Conservation (phyloP, 345 rosid genomes). For the Garcia nutans region DNA sequence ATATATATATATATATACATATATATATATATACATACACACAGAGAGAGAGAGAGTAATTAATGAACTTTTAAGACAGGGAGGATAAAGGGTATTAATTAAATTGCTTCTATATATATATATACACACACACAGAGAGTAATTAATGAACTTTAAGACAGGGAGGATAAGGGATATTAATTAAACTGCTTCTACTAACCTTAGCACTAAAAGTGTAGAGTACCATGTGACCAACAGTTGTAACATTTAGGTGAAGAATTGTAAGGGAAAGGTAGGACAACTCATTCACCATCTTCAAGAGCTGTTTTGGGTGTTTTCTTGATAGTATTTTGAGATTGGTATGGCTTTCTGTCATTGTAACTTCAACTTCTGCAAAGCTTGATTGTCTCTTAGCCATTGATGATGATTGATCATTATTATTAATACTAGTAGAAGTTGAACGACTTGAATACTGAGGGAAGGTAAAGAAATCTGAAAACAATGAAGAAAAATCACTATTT, state of each 20-base stretch:
- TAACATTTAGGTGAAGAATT: conserved; percentile 58
- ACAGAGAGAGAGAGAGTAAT: too few species aligned
- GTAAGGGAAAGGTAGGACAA: conserved; percentile 44
- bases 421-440: neutral
- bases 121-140: neutral
- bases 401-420: conserved; percentile 10
- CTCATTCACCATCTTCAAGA: conserved; percentile 49
- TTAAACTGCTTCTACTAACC: conserved; percentile 30
- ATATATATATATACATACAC: too few species aligned
- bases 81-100: too few species aligned
- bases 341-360: conserved; percentile 54
- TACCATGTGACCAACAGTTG: conserved; percentile 42
- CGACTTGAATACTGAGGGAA: conserved; percentile 54
- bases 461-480: conserved; percentile 49
- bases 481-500: conserved; percentile 9
- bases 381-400: conserved; percentile 11
- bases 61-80: too few species aligned
- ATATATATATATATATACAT: too few species aligned
- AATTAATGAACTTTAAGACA: too few species aligned
- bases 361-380: conserved; percentile 57
- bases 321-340: conserved; percentile 58
- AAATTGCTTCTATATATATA: too few species aligned
- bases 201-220: conserved; percentile 56
- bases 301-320: conserved; percentile 47
- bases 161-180: too few species aligned